Conservation (phyloP, 2,329 filamentous ascomycete genomes). For the Xylariaceae sp. region DNA sequence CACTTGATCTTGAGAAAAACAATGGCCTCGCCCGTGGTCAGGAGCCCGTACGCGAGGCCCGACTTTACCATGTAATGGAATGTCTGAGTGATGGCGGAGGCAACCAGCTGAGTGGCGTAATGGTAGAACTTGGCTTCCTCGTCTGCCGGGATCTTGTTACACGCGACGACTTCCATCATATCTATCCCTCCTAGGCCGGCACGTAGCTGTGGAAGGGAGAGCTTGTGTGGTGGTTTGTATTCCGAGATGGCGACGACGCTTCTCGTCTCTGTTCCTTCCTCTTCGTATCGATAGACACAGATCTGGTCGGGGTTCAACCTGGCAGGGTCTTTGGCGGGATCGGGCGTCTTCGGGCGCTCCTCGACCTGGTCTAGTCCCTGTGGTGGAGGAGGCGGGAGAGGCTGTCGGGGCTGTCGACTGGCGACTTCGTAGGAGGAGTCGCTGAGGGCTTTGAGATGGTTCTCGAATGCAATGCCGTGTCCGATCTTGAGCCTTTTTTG, state of each 20-base stretch:
- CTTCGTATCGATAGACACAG: conserved; percentile 22
- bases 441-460: conserved; percentile 27
- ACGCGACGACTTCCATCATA: conserved; percentile 36
- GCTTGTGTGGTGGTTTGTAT: conserved; percentile 47
- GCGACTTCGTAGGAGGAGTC: conserved; percentile 21
- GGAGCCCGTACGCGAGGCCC: conserved; percentile 40
- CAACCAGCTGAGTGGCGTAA: conserved; percentile 10
- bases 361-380: too few species aligned
- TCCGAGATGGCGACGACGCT: conserved; percentile 36
- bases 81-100: conserved; percentile 43
- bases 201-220: conserved; percentile 40
- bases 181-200: conserved; percentile 40
- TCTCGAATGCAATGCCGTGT: conserved; percentile 32
- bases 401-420: conserved; percentile 5
- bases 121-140: conserved; percentile 11
- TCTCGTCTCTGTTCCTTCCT: conserved; percentile 4
- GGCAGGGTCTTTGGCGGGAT: conserved; percentile 13
- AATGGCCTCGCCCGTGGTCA: conserved; percentile 41
- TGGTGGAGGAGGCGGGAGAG: too few species aligned
- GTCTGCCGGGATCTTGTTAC: conserved; percentile 15
- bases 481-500: conserved; percentile 28
- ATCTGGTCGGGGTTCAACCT: conserved; percentile 32
- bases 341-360: too few species aligned
- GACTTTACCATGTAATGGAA: conserved; percentile 48
- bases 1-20: conserved; percentile 40